Evolutionary conservation across 768 basidiomycete genomes (phyloP), one percentile per base, ranked within the genome.

Genomic region (Suillus subalutaceus): DNA sequence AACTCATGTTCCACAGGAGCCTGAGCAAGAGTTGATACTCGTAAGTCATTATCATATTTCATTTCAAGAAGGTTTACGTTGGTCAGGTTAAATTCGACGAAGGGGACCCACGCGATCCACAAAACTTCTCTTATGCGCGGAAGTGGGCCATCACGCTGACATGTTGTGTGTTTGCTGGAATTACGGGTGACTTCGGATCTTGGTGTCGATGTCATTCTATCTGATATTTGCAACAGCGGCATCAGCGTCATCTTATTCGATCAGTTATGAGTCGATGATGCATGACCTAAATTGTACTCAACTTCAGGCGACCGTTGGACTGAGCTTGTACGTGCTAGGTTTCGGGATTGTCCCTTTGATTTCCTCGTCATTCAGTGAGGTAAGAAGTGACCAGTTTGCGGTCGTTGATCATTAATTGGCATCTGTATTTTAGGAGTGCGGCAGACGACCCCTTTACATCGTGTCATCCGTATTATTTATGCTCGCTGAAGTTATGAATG

Each of bases 301-400:
- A 18, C 77, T 82, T 18, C 78, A 83, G 64, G 83, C 81, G 1
- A 81, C 80, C 2, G 70, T 83, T 23, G 84, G 83, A 16, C 72
- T 84, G 41, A 79, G 80, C 60, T 75, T 86, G 26, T 90, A 81
- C 70, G 77, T 83, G 0, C 69, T 89, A 8, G 88, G 87, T 2
- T 90, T 89, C 67, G 88, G 81, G 4, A 40, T 88, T 20, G 76
- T 86, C 10, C 88, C 89, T 1, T 83, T 90, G 2, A 75, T 89
- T 26, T 83, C 88, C 0, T 85, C 88, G 6, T 84, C 88, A 0
- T 84, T 89, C 74, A 89, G 87, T 71, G 89, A 90, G 70, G 89
- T 74, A 46, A 15, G 72, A 6, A 18, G 0, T 43, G 20, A 3
- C 37, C 18, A 13, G 13, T 32, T 55, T 16, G 2, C 6, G 50